These are phyloP conservation scores for Diaporthe batatas DNA, from an alignment of 2,329 filamentous ascomycete genomes.

Conservation along the genomic window DNA sequence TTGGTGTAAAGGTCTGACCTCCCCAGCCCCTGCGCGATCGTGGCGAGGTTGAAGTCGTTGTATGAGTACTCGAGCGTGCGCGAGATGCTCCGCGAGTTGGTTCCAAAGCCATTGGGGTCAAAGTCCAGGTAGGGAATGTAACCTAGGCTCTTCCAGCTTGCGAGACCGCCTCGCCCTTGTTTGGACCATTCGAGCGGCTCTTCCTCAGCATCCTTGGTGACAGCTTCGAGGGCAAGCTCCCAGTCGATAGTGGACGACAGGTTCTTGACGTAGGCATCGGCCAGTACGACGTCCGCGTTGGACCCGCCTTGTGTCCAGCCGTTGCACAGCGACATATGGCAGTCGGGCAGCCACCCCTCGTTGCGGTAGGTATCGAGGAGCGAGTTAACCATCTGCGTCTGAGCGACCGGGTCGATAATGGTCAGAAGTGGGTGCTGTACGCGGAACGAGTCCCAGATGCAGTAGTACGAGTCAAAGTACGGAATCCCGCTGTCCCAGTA, in stretches of 20 bases:
- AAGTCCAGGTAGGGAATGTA: slow-evolving; percentile 76
- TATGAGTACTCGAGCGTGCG: slow-evolving; percentile 77
- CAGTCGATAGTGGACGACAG: slow-evolving; percentile 70
- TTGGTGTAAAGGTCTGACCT: slow-evolving; percentile 58
- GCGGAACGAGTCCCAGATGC: slow-evolving; percentile 75
- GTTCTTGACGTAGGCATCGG: slow-evolving; percentile 74
- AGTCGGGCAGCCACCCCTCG: slow-evolving; percentile 77
- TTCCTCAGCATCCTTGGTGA: slow-evolving; percentile 73
- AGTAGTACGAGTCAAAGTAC: slow-evolving; percentile 71
- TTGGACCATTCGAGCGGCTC: slow-evolving; percentile 74
- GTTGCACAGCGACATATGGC: slow-evolving; percentile 76
- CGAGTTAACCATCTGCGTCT: slow-evolving; percentile 72
- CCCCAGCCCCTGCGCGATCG: slow-evolving; percentile 57
- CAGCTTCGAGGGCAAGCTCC: slow-evolving; percentile 72
- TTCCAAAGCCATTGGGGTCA: slow-evolving; percentile 70
- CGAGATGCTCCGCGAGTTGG: slow-evolving; percentile 75
- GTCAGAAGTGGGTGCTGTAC: slow-evolving; percentile 74
- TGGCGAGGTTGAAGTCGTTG: slow-evolving; percentile 70
- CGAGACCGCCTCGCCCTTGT: slow-evolving; percentile 74
- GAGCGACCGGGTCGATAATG: slow-evolving; percentile 70
- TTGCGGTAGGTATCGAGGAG: slow-evolving; percentile 75
- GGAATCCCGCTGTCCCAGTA: slow-evolving; percentile 72
- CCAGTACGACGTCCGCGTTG: slow-evolving; percentile 74
- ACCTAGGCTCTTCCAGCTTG: slow-evolving; percentile 73
- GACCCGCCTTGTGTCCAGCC: slow-evolving; percentile 77